Base-by-base conservation (phyloP, 2,329 filamentous ascomycete species). In the Lachnellula hyalina region DNA sequence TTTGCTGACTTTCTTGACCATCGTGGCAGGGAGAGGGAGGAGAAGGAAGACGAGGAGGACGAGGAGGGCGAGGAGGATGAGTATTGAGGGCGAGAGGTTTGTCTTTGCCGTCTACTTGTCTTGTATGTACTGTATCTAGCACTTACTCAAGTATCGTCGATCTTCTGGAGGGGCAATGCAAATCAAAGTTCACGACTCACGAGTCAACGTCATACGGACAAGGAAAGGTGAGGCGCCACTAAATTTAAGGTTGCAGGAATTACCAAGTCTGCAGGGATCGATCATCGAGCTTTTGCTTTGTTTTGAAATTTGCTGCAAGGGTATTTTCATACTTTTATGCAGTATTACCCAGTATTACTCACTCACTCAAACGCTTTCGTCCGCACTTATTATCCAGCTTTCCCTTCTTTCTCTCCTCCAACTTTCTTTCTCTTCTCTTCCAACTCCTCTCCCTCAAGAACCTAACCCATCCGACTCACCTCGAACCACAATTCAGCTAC, bases 1-100 rank as follows among this genome's bases (percentile, higher is more conserved):
- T 56, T 66, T 66, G 52, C 53, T 51, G 9, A 51, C 40, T 45
- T 62, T 66, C 46, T 61, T 65, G 6, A 55, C 56, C 65, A 68
- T 68, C 36, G 45, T 58, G 49, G 47, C 11, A 15, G 55, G 21
- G n/a, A 51, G 36, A 17, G 58, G 8, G n/a, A 58, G 11, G 19
- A 57, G n/a, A 34, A 49, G 23, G n/a, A 49, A n/a, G n/a, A n/a
- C 11, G 19, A 57, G n/a, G 36, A 49, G 23, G n/a, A 49, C 15
- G 42, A 44, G 19, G n/a, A 59, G 8, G 19, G 57, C 11, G 19
- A 57, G n/a, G 36, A 49, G 23, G n/a, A 49, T 17, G 42, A 44
- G 19, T 17, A 12, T 44, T 25, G 25, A 6, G 4, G 1, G 25
- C 25, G 42, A 46, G 23, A 25, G 25, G 34, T 38, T 8, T 38